Evolutionary conservation across 2,329 filamentous ascomycete genomes (phyloP), one percentile per base, ranked within the genome.

Genomic region (Fonsecaea erecta): DNA sequence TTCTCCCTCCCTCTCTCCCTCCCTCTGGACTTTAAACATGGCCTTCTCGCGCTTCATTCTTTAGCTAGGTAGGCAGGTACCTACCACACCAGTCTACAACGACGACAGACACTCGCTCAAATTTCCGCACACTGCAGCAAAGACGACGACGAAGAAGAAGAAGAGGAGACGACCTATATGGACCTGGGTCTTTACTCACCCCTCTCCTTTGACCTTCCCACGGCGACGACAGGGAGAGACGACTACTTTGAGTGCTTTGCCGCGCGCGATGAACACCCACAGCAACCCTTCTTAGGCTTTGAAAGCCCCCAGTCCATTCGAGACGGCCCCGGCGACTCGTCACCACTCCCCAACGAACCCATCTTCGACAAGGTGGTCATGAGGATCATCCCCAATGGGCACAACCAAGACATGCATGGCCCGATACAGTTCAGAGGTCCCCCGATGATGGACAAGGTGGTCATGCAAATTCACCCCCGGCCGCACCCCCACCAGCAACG

Each of bases 1-100:
- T 18, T 43, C 37, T 43, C 37, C 16, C 16, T 16, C 35, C 18
- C 37, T n/a, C n/a, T n/a, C n/a, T n/a, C n/a, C n/a, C n/a, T n/a
- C n/a, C n/a, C n/a, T n/a, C n/a, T n/a, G n/a, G n/a, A n/a, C 37
- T 18, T 43, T 43, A 43, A 43, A 43, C 37, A 43, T 43, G 37
- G 37, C 37, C 6, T 43, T 43, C 37, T 16, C 37, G 28, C 37
- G n/a, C 14, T 18, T n/a, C n/a, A n/a, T n/a, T n/a, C n/a, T n/a
- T n/a, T n/a, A n/a, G n/a, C n/a, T n/a, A n/a, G n/a, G n/a, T n/a
- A n/a, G n/a, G n/a, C n/a, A n/a, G n/a, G n/a, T n/a, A n/a, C n/a
- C n/a, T n/a, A n/a, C n/a, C n/a, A n/a, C n/a, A n/a, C n/a, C n/a
- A n/a, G n/a, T n/a, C n/a, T n/a, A n/a, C n/a, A n/a, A n/a, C n/a